Evolutionary conservation across 2,329 filamentous ascomycete species (phyloP).

Genomic region (Cercospora sp.): DNA sequence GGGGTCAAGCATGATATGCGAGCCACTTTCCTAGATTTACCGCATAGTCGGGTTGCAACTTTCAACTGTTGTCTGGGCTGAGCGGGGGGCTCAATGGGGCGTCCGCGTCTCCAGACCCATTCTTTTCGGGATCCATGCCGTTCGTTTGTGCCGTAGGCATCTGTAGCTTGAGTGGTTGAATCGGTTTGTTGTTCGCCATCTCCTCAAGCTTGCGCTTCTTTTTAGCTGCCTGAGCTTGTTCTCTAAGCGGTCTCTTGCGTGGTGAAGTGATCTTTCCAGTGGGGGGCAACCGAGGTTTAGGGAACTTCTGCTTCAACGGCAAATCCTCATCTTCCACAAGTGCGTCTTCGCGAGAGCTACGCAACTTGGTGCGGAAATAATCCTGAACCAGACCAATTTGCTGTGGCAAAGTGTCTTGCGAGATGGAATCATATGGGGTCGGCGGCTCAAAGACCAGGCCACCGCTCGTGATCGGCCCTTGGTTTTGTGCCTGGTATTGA

Average conservation of each 20-base stretch:
- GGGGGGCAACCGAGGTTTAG: conserved; percentile 62
- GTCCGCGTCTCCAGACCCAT: conserved; percentile 62
- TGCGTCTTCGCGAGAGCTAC: conserved; percentile 77
- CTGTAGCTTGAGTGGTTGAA: conserved; percentile 52
- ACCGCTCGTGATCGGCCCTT: conserved; percentile 60
- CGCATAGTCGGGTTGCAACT: neutral
- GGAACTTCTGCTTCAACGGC: conserved; percentile 81
- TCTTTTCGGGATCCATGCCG: conserved; percentile 59
- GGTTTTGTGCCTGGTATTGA: conserved; percentile 76
- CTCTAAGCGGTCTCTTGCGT: conserved; percentile 77
- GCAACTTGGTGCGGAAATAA: conserved; percentile 88
- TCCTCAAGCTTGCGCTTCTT: conserved; percentile 75
- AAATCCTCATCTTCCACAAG: conserved; percentile 93
- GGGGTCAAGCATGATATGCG: neutral
- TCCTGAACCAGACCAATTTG: conserved; percentile 87
- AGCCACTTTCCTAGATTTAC: neutral
- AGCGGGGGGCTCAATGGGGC: conserved; percentile 74
- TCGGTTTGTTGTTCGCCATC: conserved; percentile 47
- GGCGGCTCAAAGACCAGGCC: conserved; percentile 67
- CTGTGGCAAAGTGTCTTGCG: conserved; percentile 70
- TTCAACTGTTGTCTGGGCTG: conserved; percentile 7
- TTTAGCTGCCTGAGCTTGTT: conserved; percentile 80
- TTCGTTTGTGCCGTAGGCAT: conserved; percentile 46
- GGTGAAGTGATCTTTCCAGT: conserved; percentile 86
- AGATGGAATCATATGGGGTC: conserved; percentile 72